A percentile compares a stretch with the other conserved stretches of the same genome.
phyloP scores from a whole-genome alignment of 1,139 yeast genomes.

The Geotrichum candidum region DNA sequence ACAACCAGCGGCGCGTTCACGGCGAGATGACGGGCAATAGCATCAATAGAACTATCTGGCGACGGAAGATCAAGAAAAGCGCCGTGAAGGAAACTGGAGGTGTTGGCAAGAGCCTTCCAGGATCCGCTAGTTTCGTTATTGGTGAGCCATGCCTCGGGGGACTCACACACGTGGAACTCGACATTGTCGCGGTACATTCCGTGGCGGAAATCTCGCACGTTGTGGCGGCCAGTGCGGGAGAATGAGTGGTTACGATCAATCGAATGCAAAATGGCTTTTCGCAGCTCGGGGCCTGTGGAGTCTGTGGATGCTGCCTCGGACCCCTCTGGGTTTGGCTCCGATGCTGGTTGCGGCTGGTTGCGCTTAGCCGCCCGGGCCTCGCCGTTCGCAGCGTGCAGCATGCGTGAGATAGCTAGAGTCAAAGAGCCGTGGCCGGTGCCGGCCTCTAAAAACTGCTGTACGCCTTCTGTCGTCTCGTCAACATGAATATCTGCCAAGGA shows the following conservation, averaged over 20 bases:
- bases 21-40: constrained; percentile 33
- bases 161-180: constrained; percentile 39
- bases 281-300: constrained; percentile 16
- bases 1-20: constrained; percentile 41
- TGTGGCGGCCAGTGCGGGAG: constrained; percentile 37
- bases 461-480: constrained; percentile 24
- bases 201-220: constrained; percentile 35
- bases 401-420: constrained; percentile 40
- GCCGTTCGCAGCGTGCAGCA: constrained; percentile 42
- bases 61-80: constrained; percentile 44
- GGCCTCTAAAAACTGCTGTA: constrained; percentile 41
- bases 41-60: constrained; percentile 33
- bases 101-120: constrained; percentile 21
- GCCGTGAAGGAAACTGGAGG: constrained; percentile 27
- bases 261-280: constrained; percentile 44
- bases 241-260: constrained; percentile 40
- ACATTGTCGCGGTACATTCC: constrained; percentile 42
- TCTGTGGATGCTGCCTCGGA: neutral
- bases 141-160: constrained; percentile 40
- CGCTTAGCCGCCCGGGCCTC: constrained; percentile 21
- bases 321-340: neutral
- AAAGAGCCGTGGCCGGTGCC: constrained; percentile 51
- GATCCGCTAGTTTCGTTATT: constrained; percentile 21
- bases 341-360: neutral
- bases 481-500: constrained; percentile 42